Conservation (phyloP, 2,329 filamentous ascomycete genomes). For the Trichoderma sp. region DNA sequence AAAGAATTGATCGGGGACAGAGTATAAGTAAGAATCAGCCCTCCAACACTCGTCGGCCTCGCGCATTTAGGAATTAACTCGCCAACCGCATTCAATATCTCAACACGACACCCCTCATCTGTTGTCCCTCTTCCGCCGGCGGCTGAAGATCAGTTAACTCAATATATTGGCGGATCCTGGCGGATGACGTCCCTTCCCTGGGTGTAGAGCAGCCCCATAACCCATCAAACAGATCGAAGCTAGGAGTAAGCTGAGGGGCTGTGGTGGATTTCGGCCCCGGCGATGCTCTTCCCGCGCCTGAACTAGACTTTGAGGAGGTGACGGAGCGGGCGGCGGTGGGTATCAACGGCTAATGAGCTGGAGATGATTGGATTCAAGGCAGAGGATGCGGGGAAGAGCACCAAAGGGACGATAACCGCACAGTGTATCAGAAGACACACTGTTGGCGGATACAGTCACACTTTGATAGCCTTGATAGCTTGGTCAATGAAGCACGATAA, state of each 20-base stretch:
- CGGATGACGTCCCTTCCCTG: not conserved
- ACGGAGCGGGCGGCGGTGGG: not conserved
- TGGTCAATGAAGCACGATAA: not conserved
- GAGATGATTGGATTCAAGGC: not conserved
- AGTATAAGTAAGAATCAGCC: not conserved
- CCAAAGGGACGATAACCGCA: not conserved
- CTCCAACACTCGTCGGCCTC: not conserved
- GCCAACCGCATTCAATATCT: not conserved
- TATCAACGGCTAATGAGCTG: not conserved
- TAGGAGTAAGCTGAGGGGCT: not conserved
- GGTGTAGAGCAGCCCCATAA: not conserved
- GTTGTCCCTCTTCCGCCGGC: conserved; percentile 13
- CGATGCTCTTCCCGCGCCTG: not conserved
- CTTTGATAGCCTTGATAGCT: not conserved
- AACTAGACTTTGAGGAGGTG: not conserved
- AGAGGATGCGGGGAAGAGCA: not conserved
- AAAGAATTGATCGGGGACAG: not conserved
- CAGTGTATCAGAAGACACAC: not conserved
- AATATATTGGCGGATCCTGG: not conserved
- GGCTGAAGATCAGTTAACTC: not conserved
- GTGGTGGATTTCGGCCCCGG: not conserved
- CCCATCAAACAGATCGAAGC: not conserved
- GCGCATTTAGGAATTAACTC: not conserved
- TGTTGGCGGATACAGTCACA: conserved; percentile 7
- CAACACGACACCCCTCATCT: not conserved